Evolutionary conservation across 345 rosid species (phyloP).

Genomic region (Microcos paniculata): DNA sequence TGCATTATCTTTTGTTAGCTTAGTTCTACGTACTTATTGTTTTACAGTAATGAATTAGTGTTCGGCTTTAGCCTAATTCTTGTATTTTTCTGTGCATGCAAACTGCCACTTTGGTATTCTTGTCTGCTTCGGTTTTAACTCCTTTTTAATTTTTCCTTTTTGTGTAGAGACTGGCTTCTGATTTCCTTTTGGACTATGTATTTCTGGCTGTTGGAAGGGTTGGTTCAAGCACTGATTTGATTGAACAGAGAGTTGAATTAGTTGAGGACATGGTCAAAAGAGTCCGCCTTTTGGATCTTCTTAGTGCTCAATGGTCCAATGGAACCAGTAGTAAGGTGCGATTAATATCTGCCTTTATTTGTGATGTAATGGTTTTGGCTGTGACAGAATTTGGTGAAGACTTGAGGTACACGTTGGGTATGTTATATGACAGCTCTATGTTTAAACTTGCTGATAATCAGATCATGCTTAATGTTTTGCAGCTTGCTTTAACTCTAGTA

Average conservation of each 20-base stretch:
- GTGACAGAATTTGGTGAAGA: not conserved
- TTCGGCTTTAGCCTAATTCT: not conserved
- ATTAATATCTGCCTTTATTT: not conserved
- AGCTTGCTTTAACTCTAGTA: slow-evolving; percentile 92
- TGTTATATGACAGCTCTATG: not conserved
- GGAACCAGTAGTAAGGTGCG: slow-evolving; percentile 72
- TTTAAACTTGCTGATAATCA: not conserved
- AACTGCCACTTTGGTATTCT: not conserved
- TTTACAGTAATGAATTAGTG: not conserved
- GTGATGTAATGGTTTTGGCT: not conserved
- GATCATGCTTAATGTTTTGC: slow-evolving; percentile 25
- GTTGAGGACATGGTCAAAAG: slow-evolving; percentile 91
- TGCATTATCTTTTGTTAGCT: not conserved
- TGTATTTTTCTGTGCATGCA: not conserved
- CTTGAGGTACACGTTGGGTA: not conserved
- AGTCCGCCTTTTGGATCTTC: slow-evolving; percentile 96
- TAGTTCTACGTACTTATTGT: not conserved
- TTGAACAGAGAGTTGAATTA: slow-evolving; percentile 91
- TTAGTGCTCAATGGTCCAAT: slow-evolving; percentile 81
- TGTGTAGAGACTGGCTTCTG: slow-evolving; percentile 92
- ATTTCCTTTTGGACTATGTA: slow-evolving; percentile 71
- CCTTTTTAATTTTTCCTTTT: not conserved
- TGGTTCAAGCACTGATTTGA: slow-evolving; percentile 97
- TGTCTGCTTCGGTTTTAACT: not conserved
- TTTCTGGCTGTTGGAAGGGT: slow-evolving; percentile 99